Conservation (phyloP, 208 protist genomes). For the Borovskyia barvae region DNA sequence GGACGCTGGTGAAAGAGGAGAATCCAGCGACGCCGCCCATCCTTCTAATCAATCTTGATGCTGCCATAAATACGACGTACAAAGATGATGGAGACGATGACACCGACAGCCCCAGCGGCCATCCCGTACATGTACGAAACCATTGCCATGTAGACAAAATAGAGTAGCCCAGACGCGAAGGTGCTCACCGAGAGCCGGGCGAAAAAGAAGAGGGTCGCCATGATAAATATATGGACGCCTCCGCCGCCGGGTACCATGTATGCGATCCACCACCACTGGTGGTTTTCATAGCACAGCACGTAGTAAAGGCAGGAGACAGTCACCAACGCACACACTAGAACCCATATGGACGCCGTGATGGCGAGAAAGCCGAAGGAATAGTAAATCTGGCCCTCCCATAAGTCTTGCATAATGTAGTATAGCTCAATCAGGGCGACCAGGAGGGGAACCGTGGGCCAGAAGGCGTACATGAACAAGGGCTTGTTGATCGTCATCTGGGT, state of each 20-base stretch:
- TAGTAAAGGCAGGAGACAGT: constrained; percentile 98
- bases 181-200: constrained; percentile 66
- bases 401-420: constrained; percentile 96
- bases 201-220: constrained; percentile 90
- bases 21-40: background rate
- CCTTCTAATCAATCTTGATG: constrained; percentile 38
- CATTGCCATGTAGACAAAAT: constrained; percentile 89
- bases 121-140: constrained; percentile 77
- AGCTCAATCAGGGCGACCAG: constrained; percentile 97
- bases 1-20: background rate
- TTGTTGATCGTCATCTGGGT: constrained; percentile 75
- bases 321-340: constrained; percentile 94
- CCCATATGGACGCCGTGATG: constrained; percentile 95
- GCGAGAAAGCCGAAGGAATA: constrained; percentile 98
- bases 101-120: constrained; percentile 77
- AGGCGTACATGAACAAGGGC: constrained; percentile 40
- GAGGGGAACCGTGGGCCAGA: constrained; percentile 94
- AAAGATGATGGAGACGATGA: constrained; percentile 77
- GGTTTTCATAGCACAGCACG: constrained; percentile 96
- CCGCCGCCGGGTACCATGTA: constrained; percentile 91
- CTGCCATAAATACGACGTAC: constrained; percentile 80
- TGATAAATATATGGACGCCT: constrained; percentile 93
- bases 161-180: constrained; percentile 77
- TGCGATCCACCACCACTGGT: constrained; percentile 98
- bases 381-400: constrained; percentile 96